Percentiles rank a stretch among this genome's conserved stretches.
phyloP scores from a whole-genome alignment of 345 rosid species.

The Trapa incisa region DNA sequence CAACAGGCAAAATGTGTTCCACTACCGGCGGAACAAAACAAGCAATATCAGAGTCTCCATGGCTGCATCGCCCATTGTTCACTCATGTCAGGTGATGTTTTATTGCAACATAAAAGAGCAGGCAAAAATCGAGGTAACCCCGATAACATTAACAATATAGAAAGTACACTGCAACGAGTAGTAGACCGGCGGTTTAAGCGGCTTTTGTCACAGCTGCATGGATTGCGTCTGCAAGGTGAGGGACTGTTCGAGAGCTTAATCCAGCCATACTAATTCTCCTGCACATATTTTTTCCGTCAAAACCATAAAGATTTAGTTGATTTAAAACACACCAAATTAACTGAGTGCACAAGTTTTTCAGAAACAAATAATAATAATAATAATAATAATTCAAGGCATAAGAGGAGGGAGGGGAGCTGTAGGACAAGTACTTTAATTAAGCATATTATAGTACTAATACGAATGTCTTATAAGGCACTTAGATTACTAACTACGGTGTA shows the following conservation, averaged over 20 bases:
- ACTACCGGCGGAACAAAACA: too few relatives aligned
- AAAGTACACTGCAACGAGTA: background rate
- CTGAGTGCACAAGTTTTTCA: too few relatives aligned
- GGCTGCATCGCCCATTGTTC: background rate
- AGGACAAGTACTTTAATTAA: too few relatives aligned
- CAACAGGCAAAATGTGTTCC: too few relatives aligned
- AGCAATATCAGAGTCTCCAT: background rate
- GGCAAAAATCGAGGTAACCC: background rate
- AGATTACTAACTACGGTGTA: too few relatives aligned
- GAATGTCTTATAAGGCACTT: too few relatives aligned
- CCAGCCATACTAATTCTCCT: conserved; percentile 42
- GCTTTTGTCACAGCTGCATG: conserved; percentile 21
- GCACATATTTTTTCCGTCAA: background rate
- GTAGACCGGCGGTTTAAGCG: conserved; percentile 1
- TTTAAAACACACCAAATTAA: too few relatives aligned
- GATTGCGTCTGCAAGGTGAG: conserved; percentile 28
- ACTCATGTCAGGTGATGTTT: background rate
- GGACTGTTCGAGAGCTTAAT: conserved; percentile 22
- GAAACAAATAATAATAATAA: too few relatives aligned
- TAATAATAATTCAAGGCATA: too few relatives aligned
- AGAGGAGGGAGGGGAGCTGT: too few relatives aligned
- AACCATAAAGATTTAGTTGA: too few relatives aligned
- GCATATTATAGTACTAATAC: too few relatives aligned
- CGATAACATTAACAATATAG: background rate
- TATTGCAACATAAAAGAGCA: background rate